A percentile compares a stretch with the other conserved stretches of the same genome.
phyloP scores from a whole-genome alignment of 1,284 basidiomycete species.

The Takashimella tepidaria region DNA sequence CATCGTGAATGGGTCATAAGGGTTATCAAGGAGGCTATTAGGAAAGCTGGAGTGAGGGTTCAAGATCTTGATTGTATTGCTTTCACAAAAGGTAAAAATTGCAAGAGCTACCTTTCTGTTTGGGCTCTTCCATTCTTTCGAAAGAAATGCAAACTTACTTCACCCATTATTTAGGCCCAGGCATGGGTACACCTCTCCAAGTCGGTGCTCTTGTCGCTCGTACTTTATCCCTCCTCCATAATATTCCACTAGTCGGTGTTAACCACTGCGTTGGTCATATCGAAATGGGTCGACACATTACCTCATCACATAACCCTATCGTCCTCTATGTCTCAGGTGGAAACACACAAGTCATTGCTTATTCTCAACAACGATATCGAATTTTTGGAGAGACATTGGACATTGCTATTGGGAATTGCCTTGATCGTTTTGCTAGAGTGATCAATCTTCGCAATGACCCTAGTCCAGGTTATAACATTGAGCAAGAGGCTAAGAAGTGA shows the following conservation, averaged over 20 bases:
- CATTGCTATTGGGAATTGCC: slow-evolving; percentile 97
- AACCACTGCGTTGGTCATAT: slow-evolving; percentile 99
- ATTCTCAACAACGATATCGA: slow-evolving; percentile 91
- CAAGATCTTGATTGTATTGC: slow-evolving; percentile 88
- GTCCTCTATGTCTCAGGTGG: slow-evolving; percentile 98
- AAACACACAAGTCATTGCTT: slow-evolving; percentile 99
- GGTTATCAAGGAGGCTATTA: slow-evolving; percentile 76
- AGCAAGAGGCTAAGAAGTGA: slow-evolving; percentile 86
- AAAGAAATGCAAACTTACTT: too few relatives aligned
- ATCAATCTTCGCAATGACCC: slow-evolving; percentile 95
- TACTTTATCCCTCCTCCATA: slow-evolving; percentile 78
- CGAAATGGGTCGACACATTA: slow-evolving; percentile 96
- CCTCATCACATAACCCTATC: slow-evolving; percentile 84
- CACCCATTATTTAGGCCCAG: slow-evolving; percentile 85
- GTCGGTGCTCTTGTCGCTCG: slow-evolving; percentile 94
- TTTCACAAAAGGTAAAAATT: slow-evolving; percentile 80
- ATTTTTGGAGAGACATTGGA: slow-evolving; percentile 99
- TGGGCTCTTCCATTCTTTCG: too few relatives aligned
- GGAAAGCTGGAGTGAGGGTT: slow-evolving; percentile 64
- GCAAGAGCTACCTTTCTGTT: too few relatives aligned
- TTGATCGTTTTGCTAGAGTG: slow-evolving; percentile 96
- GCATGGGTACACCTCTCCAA: slow-evolving; percentile 96
- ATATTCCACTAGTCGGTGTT: slow-evolving; percentile 90
- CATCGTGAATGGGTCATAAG: slow-evolving; percentile 88
- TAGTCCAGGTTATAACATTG: slow-evolving; percentile 97